Base-by-base conservation (phyloP, 1,284 basidiomycete genomes). In the Pterulicium gracile region DNA sequence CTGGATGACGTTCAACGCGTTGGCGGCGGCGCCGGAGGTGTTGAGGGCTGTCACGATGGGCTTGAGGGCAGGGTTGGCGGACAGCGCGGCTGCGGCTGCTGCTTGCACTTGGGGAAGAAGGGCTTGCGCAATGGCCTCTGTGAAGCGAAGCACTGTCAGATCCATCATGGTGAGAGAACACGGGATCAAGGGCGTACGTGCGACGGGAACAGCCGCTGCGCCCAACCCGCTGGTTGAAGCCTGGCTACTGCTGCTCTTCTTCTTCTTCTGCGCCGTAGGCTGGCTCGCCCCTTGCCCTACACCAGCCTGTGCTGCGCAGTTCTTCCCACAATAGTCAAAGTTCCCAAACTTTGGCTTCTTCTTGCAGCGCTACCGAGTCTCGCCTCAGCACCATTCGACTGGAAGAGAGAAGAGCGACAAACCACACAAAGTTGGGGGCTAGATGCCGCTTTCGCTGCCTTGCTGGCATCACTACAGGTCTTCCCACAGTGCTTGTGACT, bases 401-500 rank as follows among this genome's bases (percentile, higher is more conserved):
- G 4, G n/a, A 18, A n/a, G 15, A n/a, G 24, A 34, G 13, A 10
- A 13, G 24, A 39, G 12, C 18, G 24, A 58, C 58, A 18, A 41
- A 62, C 61, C 7, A 51, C 58, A 24, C 61, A 62, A 50, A 52
- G 50, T 47, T 56, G 61, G 23, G 52, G 49, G 49, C 24, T n/a
- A n/a, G n/a, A n/a, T 50, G 45, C 27, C n/a, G 36, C 19, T 41
- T 41, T n/a, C 39, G 13, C 19, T 10, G 70, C 77, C 54, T 75
- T 65, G 21, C 61, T 55, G 15, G 75, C 77, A 54, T 32, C n/a
- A 32, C 27, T 32, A n/a, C 78, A 81, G 41, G 72, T 79, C 61
- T 77, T 75, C 39, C 77, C 77, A 53, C 78, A 81, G 51, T 72
- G 80, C 14, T 67, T 61, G 52, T 75, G 69, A 46, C 61, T 66